Base-by-base conservation (phyloP, 768 basidiomycete species). In the Naganishia friedmannii region DNA sequence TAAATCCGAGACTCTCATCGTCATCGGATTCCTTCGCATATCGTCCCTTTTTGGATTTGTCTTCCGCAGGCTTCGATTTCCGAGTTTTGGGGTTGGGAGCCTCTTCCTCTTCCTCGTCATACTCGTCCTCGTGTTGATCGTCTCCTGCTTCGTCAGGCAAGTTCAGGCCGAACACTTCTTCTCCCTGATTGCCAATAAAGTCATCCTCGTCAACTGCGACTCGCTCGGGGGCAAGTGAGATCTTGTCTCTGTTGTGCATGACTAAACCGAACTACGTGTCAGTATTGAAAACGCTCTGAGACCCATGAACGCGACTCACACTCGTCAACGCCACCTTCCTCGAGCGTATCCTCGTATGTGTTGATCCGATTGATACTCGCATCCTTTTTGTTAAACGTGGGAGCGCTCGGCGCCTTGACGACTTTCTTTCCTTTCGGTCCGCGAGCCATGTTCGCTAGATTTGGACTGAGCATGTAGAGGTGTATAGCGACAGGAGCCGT, bases 81-180 rank as follows among this genome's bases (percentile, higher is more conserved):
- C 73, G 67, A 56, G 60, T 56, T 69, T 76, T 79, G 46, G 63
- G 73, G 28, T 34, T 32, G 1, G 73, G 68, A 10, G 45, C 48
- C 9, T 55, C 65, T 45, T 74, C 77, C 3, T 82, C 83, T 21
- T 83, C 83, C 3, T 83, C 84, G 8, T 84, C 85, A 1, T 83
- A 84, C 0, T 84, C 84, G 17, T 85, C 84, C 10, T 85, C 81
- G 19, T 82, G 80, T 31, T 81, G 79, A 21, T 74, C 73, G 12
- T 77, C 73, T 19, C 77, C 79, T 82, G 12, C 85, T 28, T 67
- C 57, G 37, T 73, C 72, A 3, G 76, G 76, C 17, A 60, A 32
- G 29, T 70, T 68, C 70, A 92, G 73, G 26, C 87, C 86, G 74
- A 93, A 90, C n/a, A 93, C 89, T 77, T 93, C 90, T 29, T 92